Evolutionary conservation across 2,329 filamentous ascomycete genomes (phyloP).

Genomic region (Cytospora schulzeri): DNA sequence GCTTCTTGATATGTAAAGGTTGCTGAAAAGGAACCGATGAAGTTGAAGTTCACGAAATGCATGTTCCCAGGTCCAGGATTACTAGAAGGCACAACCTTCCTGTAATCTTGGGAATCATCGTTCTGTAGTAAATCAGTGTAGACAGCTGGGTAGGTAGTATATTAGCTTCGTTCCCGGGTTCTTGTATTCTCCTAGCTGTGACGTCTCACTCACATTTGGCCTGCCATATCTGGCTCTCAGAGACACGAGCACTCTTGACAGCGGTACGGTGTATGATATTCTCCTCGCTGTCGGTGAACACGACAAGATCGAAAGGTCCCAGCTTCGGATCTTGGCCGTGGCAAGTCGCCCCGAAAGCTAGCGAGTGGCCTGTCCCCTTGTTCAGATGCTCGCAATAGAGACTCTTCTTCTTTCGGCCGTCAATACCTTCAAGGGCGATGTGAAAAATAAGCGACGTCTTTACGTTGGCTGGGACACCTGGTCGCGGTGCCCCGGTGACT

Average conservation of each 20-base stretch:
- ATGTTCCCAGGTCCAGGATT: slow-evolving; percentile 58
- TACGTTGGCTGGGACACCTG: slow-evolving; percentile 54
- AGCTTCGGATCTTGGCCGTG: slow-evolving; percentile 58
- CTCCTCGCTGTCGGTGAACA: slow-evolving; percentile 57
- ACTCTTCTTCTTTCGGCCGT: slow-evolving; percentile 41
- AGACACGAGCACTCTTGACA: slow-evolving; percentile 57
- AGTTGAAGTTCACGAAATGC: slow-evolving; percentile 67
- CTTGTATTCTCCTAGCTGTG: slow-evolving; percentile 35
- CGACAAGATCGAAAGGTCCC: slow-evolving; percentile 61
- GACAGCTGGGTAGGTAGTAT: slow-evolving; percentile 50
- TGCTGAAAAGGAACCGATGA: slow-evolving; percentile 57
- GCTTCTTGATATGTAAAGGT: slow-evolving; percentile 20
- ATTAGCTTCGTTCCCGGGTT: neutral
- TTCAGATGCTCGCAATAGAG: slow-evolving; percentile 19
- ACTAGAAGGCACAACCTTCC: slow-evolving; percentile 41
- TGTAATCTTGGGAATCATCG: slow-evolving; percentile 64
- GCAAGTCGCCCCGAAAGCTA: slow-evolving; percentile 55
- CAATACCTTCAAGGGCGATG: slow-evolving; percentile 61
- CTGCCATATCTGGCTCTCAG: slow-evolving; percentile 66
- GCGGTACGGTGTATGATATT: slow-evolving; percentile 59
- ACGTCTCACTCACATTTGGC: slow-evolving; percentile 51
- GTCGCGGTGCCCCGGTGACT: slow-evolving; percentile 62
- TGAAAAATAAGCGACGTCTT: slow-evolving; percentile 63
- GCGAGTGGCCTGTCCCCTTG: slow-evolving; percentile 12
- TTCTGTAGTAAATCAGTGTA: slow-evolving; percentile 58